These are phyloP conservation scores for Botrytis fabae DNA, from an alignment of 2,329 filamentous ascomycete genomes.

Conservation along the genomic window DNA sequence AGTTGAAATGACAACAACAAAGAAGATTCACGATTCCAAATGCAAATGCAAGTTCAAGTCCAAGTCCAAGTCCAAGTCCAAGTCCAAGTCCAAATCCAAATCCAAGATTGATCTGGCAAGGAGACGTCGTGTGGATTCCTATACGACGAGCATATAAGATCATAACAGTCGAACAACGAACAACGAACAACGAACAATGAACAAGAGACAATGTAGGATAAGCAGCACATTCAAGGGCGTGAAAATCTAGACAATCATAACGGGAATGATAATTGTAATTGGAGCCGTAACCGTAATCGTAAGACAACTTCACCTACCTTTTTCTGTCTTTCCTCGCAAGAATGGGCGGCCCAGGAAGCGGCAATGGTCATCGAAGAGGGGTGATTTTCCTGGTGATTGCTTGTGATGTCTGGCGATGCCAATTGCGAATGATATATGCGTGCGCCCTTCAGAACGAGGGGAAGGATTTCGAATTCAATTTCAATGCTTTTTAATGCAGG, in stretches of 20 bases:
- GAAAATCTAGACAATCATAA: background rate
- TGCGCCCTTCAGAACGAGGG: background rate
- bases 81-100: no score
- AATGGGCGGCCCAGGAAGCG: conserved; percentile 5
- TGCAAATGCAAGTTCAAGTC: no score
- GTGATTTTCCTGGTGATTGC: background rate
- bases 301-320: background rate
- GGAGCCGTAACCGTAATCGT: background rate
- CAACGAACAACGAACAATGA: background rate
- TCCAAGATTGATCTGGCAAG: background rate
- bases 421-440: background rate
- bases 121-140: background rate
- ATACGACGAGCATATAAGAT: background rate
- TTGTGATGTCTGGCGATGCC: background rate
- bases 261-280: background rate
- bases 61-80: no score
- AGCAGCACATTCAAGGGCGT: background rate
- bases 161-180: background rate
- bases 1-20: background rate
- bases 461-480: background rate
- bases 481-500: background rate
- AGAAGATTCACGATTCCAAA: background rate
- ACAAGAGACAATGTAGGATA: background rate
- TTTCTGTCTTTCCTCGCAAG: background rate
- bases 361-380: background rate